Percentiles rank a stretch among this genome's conserved stretches.
Conservation (phyloP, 2,329 filamentous ascomycete species). For the Akanthomyces lecanii region DNA sequence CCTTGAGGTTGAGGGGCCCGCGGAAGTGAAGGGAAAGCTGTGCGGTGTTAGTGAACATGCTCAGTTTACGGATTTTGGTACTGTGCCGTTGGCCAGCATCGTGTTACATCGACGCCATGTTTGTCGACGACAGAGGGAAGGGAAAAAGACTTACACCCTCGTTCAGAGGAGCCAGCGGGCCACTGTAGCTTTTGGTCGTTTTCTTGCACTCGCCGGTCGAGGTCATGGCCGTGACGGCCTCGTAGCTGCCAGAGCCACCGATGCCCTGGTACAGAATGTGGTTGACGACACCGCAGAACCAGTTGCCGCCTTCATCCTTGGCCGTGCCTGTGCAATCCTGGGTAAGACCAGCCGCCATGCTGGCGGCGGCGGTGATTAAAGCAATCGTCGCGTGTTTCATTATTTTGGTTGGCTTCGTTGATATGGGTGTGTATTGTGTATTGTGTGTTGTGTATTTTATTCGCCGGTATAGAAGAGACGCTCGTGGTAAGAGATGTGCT, state of each 20-base stretch:
- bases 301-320: conserved; percentile 50
- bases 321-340: conserved; percentile 34
- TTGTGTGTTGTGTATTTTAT: too few species aligned
- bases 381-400: conserved; percentile 31
- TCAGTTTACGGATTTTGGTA: not conserved
- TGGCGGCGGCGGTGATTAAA: conserved; percentile 27
- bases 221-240: conserved; percentile 60
- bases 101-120: too few species aligned
- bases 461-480: too few species aligned
- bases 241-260: conserved; percentile 57
- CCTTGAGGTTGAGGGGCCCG: conserved; percentile 62
- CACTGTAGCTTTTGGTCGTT: conserved; percentile 49
- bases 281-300: conserved; percentile 60
- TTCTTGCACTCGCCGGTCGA: conserved; percentile 50
- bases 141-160: conserved; percentile 55
- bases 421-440: too few species aligned
- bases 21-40: conserved; percentile 70
- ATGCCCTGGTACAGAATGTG: conserved; percentile 66
- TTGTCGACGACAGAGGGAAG: not conserved
- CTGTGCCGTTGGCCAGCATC: too few species aligned
- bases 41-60: not conserved
- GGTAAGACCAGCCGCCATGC: conserved; percentile 28
- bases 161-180: conserved; percentile 62
- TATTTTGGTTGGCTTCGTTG: too few species aligned
- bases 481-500: too few species aligned